These are phyloP conservation scores for Brassica nigra DNA, from an alignment of 345 rosid genomes.

Conservation along the genomic window DNA sequence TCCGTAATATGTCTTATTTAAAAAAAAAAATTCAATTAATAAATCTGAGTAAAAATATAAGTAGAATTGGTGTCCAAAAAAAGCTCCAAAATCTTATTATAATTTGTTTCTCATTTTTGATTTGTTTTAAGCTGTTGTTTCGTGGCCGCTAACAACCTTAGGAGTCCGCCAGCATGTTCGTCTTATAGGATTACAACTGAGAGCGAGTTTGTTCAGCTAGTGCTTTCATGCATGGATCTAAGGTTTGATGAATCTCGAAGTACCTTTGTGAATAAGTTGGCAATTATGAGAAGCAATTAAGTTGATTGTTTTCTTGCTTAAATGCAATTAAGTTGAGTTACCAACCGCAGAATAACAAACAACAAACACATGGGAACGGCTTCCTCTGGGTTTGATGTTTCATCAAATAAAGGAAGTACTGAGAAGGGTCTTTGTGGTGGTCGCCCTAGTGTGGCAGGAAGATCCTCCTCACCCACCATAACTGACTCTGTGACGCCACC, in stretches of 20 bases:
- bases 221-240: constrained; percentile 97
- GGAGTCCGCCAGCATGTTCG: background rate
- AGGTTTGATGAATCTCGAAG: constrained; percentile 84
- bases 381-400: constrained; percentile 69
- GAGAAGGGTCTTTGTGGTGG: constrained; percentile 86
- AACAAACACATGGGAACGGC: constrained; percentile 66
- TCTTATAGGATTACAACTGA: constrained; percentile 61
- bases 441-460: constrained; percentile 78
- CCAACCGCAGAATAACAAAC: constrained; percentile 53
- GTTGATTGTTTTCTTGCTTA: constrained; percentile 17
- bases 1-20: too few relatives aligned
- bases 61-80: too few relatives aligned
- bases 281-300: constrained; percentile 82
- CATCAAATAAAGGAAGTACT: constrained; percentile 60
- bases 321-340: constrained; percentile 59
- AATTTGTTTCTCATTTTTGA: too few relatives aligned
- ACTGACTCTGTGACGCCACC: constrained; percentile 63
- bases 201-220: constrained; percentile 81
- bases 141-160: background rate
- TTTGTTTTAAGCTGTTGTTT: background rate
- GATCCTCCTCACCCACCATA: constrained; percentile 56
- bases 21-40: too few relatives aligned
- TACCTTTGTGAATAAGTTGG: constrained; percentile 85
- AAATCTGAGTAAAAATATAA: too few relatives aligned
- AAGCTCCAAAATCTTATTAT: too few relatives aligned